phyloP scores from a whole-genome alignment of 2,329 filamentous ascomycete genomes.

The Pseudovirgaria hyperparasitica region DNA sequence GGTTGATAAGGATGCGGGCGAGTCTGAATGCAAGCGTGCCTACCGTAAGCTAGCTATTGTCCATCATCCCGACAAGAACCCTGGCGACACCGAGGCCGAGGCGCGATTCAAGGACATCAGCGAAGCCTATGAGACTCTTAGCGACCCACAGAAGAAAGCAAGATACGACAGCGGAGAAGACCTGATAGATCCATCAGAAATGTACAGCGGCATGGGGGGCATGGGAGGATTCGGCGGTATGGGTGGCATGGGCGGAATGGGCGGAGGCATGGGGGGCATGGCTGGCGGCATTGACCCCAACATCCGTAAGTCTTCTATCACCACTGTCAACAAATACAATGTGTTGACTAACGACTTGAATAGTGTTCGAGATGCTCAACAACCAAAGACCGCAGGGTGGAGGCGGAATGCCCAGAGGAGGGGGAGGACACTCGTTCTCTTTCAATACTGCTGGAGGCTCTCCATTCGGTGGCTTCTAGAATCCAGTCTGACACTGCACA shows the following conservation, averaged over 20 bases:
- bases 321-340: neutral
- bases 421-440: too few species aligned
- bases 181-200: conserved; percentile 74
- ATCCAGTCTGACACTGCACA: too few species aligned
- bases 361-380: conserved; percentile 26
- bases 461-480: too few species aligned
- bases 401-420: too few species aligned
- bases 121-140: conserved; percentile 92
- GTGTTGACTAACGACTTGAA: conserved; percentile 22
- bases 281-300: conserved; percentile 22
- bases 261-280: conserved; percentile 36
- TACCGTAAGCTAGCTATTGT: conserved; percentile 91
- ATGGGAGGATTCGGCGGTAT: conserved; percentile 19
- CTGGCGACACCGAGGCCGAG: conserved; percentile 69
- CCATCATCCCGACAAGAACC: conserved; percentile 97
- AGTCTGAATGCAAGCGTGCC: conserved; percentile 85
- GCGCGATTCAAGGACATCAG: conserved; percentile 95
- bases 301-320: conserved; percentile 14
- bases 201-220: conserved; percentile 56
- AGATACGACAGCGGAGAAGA: conserved; percentile 90
- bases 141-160: conserved; percentile 84
- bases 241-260: conserved; percentile 39
- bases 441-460: too few species aligned
- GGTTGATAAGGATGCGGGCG: conserved; percentile 71
- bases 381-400: conserved; percentile 18